These are phyloP conservation scores for Posidonia oceanica DNA, from an alignment of 116 monocot species.

Conservation along the genomic window DNA sequence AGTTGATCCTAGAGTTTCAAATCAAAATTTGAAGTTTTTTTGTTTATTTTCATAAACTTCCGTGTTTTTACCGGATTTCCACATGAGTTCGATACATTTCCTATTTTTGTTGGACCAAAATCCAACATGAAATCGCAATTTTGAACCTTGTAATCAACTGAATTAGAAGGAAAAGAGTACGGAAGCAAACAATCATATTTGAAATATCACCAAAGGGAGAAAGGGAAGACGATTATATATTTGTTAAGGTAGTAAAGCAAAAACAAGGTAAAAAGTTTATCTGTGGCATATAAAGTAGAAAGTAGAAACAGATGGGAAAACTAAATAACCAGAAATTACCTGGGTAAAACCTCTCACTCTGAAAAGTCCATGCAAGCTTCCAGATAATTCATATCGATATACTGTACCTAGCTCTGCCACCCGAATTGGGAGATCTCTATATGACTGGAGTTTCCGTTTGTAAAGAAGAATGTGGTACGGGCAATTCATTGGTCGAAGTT, in stretches of 20 bases:
- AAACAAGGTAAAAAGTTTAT: not conserved
- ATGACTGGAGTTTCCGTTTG: conserved; percentile 85
- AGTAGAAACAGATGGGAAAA: not conserved
- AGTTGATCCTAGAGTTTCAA: too few relatives aligned
- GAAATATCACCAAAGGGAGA: too few relatives aligned
- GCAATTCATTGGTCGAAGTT: conserved; percentile 93
- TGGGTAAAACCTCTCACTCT: conserved; percentile 94
- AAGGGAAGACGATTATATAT: too few relatives aligned
- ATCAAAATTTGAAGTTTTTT: too few relatives aligned
- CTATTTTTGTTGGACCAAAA: too few relatives aligned
- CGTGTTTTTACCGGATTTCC: too few relatives aligned
- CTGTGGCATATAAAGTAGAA: not conserved
- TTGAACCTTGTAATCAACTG: too few relatives aligned
- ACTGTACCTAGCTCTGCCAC: conserved; percentile 94
- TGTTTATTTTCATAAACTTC: too few relatives aligned
- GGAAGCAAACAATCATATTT: too few relatives aligned
- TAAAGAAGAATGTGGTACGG: conserved; percentile 88
- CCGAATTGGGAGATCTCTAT: conserved; percentile 83
- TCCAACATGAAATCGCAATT: too few relatives aligned
- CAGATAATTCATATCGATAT: conserved; percentile 89
- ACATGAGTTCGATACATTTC: too few relatives aligned
- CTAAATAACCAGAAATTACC: conserved; percentile 4
- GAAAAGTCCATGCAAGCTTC: conserved; percentile 92
- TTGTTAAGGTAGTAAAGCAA: not conserved
- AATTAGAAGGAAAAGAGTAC: too few relatives aligned